A percentile compares a stretch with the other conserved stretches of the same genome.
phyloP scores from a whole-genome alignment of 2,329 filamentous ascomycete species.

The Lasiodiplodia sp. region DNA sequence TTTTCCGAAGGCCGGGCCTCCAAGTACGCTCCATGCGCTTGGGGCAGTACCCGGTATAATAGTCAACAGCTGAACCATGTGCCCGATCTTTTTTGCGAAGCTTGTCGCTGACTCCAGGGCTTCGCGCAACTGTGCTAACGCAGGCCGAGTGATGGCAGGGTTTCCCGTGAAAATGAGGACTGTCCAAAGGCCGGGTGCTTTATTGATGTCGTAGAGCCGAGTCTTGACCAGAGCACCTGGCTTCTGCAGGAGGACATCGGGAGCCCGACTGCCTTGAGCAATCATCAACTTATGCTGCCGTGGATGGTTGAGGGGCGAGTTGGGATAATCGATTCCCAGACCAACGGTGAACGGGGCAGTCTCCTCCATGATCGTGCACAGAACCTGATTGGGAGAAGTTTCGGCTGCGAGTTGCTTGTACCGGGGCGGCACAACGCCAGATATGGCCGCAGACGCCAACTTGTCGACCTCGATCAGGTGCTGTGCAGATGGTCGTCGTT shows the following conservation, averaged over 20 bases:
- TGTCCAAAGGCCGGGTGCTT: neutral
- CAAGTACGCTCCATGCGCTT: neutral
- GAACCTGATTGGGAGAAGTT: neutral
- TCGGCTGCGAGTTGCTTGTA: constrained; percentile 1
- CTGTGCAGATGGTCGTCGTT: constrained; percentile 33
- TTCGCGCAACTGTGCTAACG: neutral
- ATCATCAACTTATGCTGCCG: neutral
- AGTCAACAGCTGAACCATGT: neutral
- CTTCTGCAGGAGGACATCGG: constrained; percentile 9
- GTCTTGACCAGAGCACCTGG: neutral
- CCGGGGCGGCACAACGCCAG: neutral
- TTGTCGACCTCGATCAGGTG: constrained; percentile 15
- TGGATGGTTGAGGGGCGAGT: neutral
- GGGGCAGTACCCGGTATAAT: neutral
- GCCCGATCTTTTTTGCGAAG: neutral
- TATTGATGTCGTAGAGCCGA: neutral
- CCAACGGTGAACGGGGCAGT: constrained; percentile 9
- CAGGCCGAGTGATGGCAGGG: neutral
- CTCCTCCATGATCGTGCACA: constrained; percentile 1
- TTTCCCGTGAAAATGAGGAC: constrained; percentile 8
- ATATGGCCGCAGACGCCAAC: neutral
- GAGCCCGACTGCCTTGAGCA: neutral
- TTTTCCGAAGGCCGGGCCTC: constrained; percentile 2
- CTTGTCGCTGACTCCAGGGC: neutral
- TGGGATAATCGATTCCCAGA: neutral